Evolutionary conservation across 2,329 filamentous ascomycete species (phyloP).

Genomic region (Fusarium falciforme): DNA sequence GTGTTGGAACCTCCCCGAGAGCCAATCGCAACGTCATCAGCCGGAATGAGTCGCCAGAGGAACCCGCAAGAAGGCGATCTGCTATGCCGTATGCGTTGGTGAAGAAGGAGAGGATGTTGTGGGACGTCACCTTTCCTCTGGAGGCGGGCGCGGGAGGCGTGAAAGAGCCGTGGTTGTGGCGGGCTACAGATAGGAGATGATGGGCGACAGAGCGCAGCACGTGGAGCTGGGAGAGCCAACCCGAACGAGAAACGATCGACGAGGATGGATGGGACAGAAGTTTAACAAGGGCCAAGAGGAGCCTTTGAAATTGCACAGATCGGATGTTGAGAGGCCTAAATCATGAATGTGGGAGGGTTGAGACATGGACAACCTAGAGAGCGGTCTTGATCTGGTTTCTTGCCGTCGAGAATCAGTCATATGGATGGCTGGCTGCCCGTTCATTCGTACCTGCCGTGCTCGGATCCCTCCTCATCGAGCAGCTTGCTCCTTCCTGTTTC

Average conservation of each 20-base stretch:
- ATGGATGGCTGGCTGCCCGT: slow-evolving; percentile 15
- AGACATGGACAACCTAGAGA: background rate
- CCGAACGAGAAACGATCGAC: slow-evolving; percentile 42
- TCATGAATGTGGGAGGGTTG: background rate
- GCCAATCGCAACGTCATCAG: slow-evolving; percentile 45
- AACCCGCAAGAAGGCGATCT: slow-evolving; percentile 19
- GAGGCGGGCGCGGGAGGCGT: slow-evolving; percentile 24
- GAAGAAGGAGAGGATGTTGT: slow-evolving; percentile 25
- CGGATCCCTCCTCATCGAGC: background rate
- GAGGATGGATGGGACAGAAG: slow-evolving; percentile 12
- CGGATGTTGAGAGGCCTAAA: background rate
- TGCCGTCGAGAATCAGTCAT: slow-evolving; percentile 19
- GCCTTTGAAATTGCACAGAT: background rate
- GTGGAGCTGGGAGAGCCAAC: slow-evolving; percentile 40
- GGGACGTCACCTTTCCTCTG: slow-evolving; percentile 32
- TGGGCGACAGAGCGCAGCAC: slow-evolving; percentile 30
- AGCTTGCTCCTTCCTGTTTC: slow-evolving; percentile 35
- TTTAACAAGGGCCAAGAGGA: background rate
- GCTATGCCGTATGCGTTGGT: slow-evolving; percentile 14
- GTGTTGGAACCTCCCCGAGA: slow-evolving; percentile 28
- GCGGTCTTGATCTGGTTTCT: background rate
- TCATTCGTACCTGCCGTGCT: slow-evolving; percentile 5
- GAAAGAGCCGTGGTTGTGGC: slow-evolving; percentile 35
- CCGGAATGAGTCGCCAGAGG: slow-evolving; percentile 10
- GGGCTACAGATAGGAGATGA: slow-evolving; percentile 39